These are phyloP conservation scores for Alternaria novae-zelandiae DNA, from an alignment of 2,329 filamentous ascomycete genomes.

Conservation along the genomic window DNA sequence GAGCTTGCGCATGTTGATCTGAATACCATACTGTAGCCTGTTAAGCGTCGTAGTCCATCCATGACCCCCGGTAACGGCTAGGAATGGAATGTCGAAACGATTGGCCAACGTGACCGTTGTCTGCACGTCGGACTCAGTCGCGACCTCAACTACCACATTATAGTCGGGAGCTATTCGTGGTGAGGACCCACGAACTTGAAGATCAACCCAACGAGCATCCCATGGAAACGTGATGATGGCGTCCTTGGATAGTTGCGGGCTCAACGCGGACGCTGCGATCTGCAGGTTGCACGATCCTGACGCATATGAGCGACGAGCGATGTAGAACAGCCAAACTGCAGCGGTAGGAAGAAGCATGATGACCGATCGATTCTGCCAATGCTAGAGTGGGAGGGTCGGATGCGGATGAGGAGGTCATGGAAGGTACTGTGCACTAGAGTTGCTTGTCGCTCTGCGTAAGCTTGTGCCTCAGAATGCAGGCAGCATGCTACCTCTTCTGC, in stretches of 20 bases:
- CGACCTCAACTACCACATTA: constrained; percentile 22
- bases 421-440: too few relatives aligned
- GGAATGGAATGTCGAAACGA: constrained; percentile 42
- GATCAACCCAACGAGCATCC: constrained; percentile 16
- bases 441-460: too few relatives aligned
- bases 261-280: neutral
- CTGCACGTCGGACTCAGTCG: constrained; percentile 25
- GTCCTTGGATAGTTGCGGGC: constrained; percentile 9
- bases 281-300: neutral
- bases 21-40: constrained; percentile 32
- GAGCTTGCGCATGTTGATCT: constrained; percentile 42
- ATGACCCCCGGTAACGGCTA: constrained; percentile 46
- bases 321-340: neutral
- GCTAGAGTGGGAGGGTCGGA: too few relatives aligned
- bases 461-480: too few relatives aligned
- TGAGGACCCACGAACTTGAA: constrained; percentile 24
- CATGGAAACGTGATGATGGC: constrained; percentile 21
- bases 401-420: too few relatives aligned
- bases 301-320: neutral
- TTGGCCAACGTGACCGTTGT: constrained; percentile 14
- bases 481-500: too few relatives aligned
- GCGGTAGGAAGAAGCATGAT: too few relatives aligned
- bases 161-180: constrained; percentile 24
- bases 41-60: constrained; percentile 37
- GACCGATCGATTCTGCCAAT: too few relatives aligned